Percentiles rank a stretch among this genome's conserved stretches.
These are phyloP conservation scores for Apiospora arundinis DNA, from an alignment of 2,329 filamentous ascomycete genomes.

Conservation along the genomic window DNA sequence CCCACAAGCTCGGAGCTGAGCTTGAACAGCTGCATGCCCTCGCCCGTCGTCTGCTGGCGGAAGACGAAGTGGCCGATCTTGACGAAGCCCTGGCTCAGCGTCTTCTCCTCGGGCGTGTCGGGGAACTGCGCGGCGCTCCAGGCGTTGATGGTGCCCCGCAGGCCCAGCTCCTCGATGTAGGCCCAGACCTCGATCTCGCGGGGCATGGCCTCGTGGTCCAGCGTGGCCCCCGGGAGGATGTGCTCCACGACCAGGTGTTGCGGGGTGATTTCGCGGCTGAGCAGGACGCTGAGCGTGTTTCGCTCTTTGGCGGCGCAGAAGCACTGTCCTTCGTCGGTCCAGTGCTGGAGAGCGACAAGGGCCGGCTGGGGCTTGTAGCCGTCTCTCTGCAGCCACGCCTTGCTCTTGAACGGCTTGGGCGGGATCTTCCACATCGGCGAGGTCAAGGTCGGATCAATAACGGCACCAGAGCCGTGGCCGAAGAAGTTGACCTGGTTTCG, in stretches of 20 bases:
- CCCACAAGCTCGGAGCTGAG: constrained; percentile 57
- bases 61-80: constrained; percentile 65
- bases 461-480: constrained; percentile 67
- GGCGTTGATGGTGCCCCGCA: constrained; percentile 48
- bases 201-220: constrained; percentile 68
- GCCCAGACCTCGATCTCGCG: constrained; percentile 74
- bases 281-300: constrained; percentile 59
- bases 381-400: constrained; percentile 35
- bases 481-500: constrained; percentile 76
- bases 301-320: constrained; percentile 73
- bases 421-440: constrained; percentile 61
- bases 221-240: constrained; percentile 65
- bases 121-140: constrained; percentile 53
- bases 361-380: constrained; percentile 44
- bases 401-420: constrained; percentile 33
- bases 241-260: constrained; percentile 77
- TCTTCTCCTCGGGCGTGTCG: constrained; percentile 32
- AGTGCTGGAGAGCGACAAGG: constrained; percentile 66
- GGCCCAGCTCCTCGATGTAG: constrained; percentile 54
- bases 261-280: constrained; percentile 65
- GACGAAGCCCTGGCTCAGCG: constrained; percentile 53
- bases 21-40: constrained; percentile 58
- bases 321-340: constrained; percentile 84
- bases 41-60: constrained; percentile 49
- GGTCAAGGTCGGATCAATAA: constrained; percentile 64